Base-by-base conservation (phyloP, 148 eudicot species). In the Polygonum maritimum region DNA sequence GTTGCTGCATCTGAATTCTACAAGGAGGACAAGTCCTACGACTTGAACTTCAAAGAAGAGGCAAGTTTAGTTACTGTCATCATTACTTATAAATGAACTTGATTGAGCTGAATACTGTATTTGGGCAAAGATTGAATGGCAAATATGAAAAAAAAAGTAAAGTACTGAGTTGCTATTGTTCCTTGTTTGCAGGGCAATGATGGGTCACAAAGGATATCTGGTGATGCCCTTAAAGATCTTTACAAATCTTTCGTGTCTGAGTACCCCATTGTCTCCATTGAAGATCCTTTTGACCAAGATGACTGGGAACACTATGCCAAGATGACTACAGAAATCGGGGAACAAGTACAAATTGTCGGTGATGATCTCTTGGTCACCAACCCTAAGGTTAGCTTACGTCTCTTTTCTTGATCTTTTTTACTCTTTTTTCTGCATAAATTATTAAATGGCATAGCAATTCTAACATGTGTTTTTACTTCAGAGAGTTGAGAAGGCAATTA, bases 331-430 rank as follows among this genome's bases (percentile, higher is more conserved):
- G 98, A 94, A 86, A 35, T 70, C 16, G 98, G 98, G 22, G 86
- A 87, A 4, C 65, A 87, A 79, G 96, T 94, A 49, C 98, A 94
- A 82, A 89, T 94, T 80, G 98, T 94, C 48, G 98, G 98, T 78
- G 98, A 94, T 81, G 98, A 94, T 86, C 92, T 94, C 36, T 83
- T 94, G 83, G 98, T 94, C 67, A 94, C 98, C 79, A 94, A 94
- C 79, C 98, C 98, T 71, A 92, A 92, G 97, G 98, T 94, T 41
- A 49, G 80, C 58, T 75, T 75, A 73, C 45, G 49, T n/a, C 21
- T 71, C 11, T 33, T 48, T 15, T 22, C n/a, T 21, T 21, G 36
- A 51, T 49, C 49, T 5, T 5, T 51, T 19, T 26, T 22, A 51
- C 73, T 69, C 47, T 65, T 9, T 69, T 69, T 69, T 38, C 26